Conservation (phyloP, 2,329 filamentous ascomycete species). For the Monosporascus sp. region DNA sequence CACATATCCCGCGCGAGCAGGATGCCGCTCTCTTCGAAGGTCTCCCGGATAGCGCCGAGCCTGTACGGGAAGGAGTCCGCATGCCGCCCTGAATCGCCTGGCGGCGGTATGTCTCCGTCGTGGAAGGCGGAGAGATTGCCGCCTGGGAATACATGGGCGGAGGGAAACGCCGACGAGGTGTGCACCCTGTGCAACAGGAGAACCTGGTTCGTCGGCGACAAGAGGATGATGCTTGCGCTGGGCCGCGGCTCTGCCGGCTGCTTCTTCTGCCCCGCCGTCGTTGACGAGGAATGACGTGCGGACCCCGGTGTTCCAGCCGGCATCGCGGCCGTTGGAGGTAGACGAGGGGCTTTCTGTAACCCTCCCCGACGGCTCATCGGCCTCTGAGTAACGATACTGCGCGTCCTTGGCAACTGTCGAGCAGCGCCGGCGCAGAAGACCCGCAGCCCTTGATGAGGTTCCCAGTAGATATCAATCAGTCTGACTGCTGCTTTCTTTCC, state of each 20-base stretch:
- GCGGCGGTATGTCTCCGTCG: slow-evolving; percentile 55
- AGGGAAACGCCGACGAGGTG: slow-evolving; percentile 78
- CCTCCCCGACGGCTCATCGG: no score
- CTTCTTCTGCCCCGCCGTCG: slow-evolving; percentile 20
- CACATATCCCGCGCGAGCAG: slow-evolving; percentile 55
- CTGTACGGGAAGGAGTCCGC: slow-evolving; percentile 69
- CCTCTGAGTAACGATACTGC: no score
- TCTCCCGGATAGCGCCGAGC: slow-evolving; percentile 81
- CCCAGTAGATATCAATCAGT: no score
- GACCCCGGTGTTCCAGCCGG: no score
- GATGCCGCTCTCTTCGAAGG: slow-evolving; percentile 93
- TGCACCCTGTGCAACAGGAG: slow-evolving; percentile 81
- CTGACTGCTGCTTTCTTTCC: no score
- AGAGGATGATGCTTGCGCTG: slow-evolving; percentile 64
- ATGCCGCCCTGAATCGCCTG: slow-evolving; percentile 53
- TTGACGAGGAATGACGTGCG: no score
- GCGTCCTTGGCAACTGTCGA: no score
- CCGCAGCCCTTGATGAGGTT: no score
- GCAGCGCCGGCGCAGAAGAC: no score
- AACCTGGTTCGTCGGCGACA: slow-evolving; percentile 83
- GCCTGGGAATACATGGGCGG: slow-evolving; percentile 92
- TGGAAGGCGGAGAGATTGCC: slow-evolving; percentile 75
- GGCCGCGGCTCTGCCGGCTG: slow-evolving; percentile 34
- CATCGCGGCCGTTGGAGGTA: no score
- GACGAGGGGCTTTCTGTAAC: no score